phyloP scores from a whole-genome alignment of 1,284 basidiomycete species.

The Hypsizygus ulmarius region DNA sequence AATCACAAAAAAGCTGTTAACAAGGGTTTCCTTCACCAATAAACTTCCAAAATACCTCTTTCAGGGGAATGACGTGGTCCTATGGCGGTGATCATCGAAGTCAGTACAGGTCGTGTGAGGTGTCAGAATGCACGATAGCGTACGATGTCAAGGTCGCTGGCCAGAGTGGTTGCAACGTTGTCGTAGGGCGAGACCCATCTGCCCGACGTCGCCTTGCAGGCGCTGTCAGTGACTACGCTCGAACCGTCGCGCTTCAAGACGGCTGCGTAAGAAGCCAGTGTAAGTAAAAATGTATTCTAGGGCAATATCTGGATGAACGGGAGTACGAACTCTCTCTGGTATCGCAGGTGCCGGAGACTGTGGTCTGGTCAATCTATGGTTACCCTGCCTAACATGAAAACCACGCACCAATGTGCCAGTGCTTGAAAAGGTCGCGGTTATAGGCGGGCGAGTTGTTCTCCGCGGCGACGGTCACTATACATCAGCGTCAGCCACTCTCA shows the following conservation, averaged over 20 bases:
- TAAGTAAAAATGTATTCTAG: not conserved
- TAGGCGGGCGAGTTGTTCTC: constrained; percentile 48
- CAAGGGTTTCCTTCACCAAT: not conserved
- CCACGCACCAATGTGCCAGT: constrained; percentile 45
- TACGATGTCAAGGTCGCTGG: constrained; percentile 53
- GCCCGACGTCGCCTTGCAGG: constrained; percentile 45
- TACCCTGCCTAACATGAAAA: not conserved
- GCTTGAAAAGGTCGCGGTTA: constrained; percentile 40
- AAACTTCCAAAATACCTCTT: constrained; percentile 35
- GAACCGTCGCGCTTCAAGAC: constrained; percentile 55
- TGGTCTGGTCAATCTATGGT: not conserved
- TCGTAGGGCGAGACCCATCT: constrained; percentile 56
- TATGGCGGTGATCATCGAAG: constrained; percentile 18
- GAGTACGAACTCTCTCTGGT: constrained; percentile 46
- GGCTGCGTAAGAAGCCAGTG: constrained; percentile 27
- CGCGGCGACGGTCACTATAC: constrained; percentile 41
- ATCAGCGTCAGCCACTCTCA: not conserved
- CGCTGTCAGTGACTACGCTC: constrained; percentile 39
- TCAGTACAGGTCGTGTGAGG: not conserved
- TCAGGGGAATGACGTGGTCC: constrained; percentile 53
- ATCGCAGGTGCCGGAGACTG: constrained; percentile 51
- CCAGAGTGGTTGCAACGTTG: constrained; percentile 37
- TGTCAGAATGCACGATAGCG: constrained; percentile 13
- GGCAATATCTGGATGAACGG: not conserved
- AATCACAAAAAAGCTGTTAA: not conserved